A percentile compares a stretch with the other conserved stretches of the same genome.
These are phyloP conservation scores for Polytolypa hystricis DNA, from an alignment of 2,329 filamentous ascomycete genomes.

Conservation along the genomic window DNA sequence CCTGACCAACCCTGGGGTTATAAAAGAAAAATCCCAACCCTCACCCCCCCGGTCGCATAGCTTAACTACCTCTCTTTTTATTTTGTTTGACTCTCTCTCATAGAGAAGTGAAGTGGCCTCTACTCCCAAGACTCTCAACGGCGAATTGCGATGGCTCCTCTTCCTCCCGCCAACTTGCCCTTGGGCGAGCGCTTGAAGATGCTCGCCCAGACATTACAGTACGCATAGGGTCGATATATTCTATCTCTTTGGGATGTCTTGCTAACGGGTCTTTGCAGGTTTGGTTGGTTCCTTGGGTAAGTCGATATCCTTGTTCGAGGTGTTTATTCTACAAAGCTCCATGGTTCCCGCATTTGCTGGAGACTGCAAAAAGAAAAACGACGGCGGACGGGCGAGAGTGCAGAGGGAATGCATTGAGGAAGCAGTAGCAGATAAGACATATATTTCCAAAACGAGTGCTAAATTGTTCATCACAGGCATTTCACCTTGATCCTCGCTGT, in stretches of 20 bases:
- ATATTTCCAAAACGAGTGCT: too few species aligned
- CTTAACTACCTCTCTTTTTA: neutral
- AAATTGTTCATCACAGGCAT: too few species aligned
- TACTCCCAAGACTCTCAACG: slow-evolving; percentile 2
- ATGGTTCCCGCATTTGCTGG: slow-evolving; percentile 3
- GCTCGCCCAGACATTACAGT: slow-evolving; percentile 85
- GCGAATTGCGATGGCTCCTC: slow-evolving; percentile 60
- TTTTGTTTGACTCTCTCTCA: neutral
- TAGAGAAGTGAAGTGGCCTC: neutral
- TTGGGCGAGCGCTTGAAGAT: slow-evolving; percentile 62
- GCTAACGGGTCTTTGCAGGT: slow-evolving; percentile 23
- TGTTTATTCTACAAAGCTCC: slow-evolving; percentile 8
- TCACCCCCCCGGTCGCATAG: neutral
- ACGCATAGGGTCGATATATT: slow-evolving; percentile 50
- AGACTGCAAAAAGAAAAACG: slow-evolving; percentile 1
- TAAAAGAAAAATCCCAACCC: neutral
- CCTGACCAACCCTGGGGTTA: neutral
- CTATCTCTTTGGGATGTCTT: slow-evolving; percentile 3
- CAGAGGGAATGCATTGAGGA: slow-evolving; percentile 2
- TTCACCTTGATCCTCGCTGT: slow-evolving; percentile 74
- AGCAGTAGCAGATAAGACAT: slow-evolving; percentile 5
- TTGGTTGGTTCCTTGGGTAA: slow-evolving; percentile 75
- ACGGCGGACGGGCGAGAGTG: neutral
- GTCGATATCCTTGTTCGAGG: slow-evolving; percentile 27
- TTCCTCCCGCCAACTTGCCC: slow-evolving; percentile 57